Evolutionary conservation across 345 rosid species (phyloP), one percentile per base, ranked within the genome.

Genomic region (Populus ilicifolia): DNA sequence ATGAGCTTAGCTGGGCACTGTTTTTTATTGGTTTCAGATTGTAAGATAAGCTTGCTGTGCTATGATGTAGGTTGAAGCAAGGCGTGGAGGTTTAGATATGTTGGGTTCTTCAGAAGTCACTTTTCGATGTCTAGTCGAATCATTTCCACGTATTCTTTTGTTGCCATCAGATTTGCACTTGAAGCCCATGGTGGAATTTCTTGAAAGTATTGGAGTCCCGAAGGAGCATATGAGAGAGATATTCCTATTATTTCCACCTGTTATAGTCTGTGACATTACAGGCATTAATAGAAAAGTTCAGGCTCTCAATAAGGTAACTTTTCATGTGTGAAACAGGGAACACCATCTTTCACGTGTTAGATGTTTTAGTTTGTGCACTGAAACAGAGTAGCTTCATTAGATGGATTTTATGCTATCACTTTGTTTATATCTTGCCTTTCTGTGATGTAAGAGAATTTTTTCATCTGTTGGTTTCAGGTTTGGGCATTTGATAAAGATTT

Each of bases 1-100:
- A 13, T 13, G 50, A 46, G 5, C 50, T 12, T 46, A 14, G 50
- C 50, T 46, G 50, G 50, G 50, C 50, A 46, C 14, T 46, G 17
- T 46, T 12, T 46, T 46, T 46, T 4, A 46, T 14, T 46, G 50
- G 50, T 59, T 46, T 61, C 30, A 20, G 61, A 56, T 70, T 70
- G n/a, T 80, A 71, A 78, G 69, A 75, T 27, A 71, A 81, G 63
- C 41, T 74, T 44, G 8, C 54, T 6, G 27, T 62, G 29, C 30
- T 81, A n/a, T 77, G 77, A 25, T 80, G 48, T 79, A 95, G 99
- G 89, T 95, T 76, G 93, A 89, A 86, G 99, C 98, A 73, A 89
- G 96, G 84, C 94, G 95, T 67, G 99, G 99, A 80, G 99, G 99
- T 66, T 83, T 93, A 75, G 87, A 89, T 61, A 88, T 82, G 90